Evolutionary conservation across 257 asterid species (phyloP), one percentile per base, ranked within the genome.

Genomic region (Eustoma russellianum): DNA sequence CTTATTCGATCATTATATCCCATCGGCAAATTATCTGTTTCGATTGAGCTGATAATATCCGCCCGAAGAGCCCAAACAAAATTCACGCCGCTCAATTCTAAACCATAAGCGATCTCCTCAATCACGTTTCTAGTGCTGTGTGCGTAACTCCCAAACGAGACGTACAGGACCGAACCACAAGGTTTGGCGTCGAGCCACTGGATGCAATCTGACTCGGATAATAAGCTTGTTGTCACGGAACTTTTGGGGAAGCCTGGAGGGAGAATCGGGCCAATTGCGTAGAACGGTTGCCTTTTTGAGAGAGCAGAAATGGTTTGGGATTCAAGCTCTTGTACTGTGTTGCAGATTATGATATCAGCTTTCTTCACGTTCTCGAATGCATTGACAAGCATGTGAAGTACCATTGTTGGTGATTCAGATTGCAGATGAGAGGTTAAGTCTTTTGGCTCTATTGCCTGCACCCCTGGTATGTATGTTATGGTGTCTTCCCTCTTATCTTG

Each of bases 1-100:
- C 38, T 50, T 0, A 65, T 53, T 58, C 33, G 48, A 5, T 10
- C n/a, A 17, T 38, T 15, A 13, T 43, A 62, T 17, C 49, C 55
- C 1, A 8, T 13, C 0, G 59, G 66, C 7, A 52, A 4, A 34
- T 15, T 6, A 13, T 61, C 60, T 0, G 38, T 49, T 7, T 70
- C 78, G 2, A 60, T 66, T 2, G 75, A 66, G 53, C 69, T 50
- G 3, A 65, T 66, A 0, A 74, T 76, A 46, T 73, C 83, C 9
- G 85, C 82, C 8, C 88, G 69, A 46, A 80, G 71, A 30, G 73
- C 88, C 94, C 90, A 86, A 33, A 86, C 48, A 56, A 86, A 86
- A 45, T 63, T 48, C 54, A 77, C 93, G 58, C 67, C 74, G 57
- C 89, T 76, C 7, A 77, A 68, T 48, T 77, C 38, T 17, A 85